Conservation (phyloP, 1,139 yeast genomes). For the Scheffersomyces titani region DNA sequence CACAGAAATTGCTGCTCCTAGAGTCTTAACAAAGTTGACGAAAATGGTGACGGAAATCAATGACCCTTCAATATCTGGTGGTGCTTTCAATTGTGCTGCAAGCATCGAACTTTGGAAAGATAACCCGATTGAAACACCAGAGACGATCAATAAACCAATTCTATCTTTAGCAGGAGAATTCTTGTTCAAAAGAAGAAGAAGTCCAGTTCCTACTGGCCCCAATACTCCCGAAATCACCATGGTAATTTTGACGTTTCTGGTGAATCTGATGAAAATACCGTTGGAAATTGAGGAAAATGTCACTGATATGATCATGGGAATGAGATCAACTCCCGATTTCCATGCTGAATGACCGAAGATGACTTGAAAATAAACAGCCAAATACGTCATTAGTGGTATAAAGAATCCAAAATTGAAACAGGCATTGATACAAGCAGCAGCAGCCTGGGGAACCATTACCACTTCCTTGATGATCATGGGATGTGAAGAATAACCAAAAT, state of each 20-base stretch:
- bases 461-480: conserved; percentile 52
- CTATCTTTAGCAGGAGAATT: conserved; percentile 35
- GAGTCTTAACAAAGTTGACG: conserved; percentile 45
- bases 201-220: conserved; percentile 55
- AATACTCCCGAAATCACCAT: conserved; percentile 44
- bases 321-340: conserved; percentile 57
- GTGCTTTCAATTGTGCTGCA: conserved; percentile 57
- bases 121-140: conserved; percentile 58
- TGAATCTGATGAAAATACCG: conserved; percentile 48
- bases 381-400: conserved; percentile 43
- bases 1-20: conserved; percentile 52
- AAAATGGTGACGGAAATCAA: conserved; percentile 52
- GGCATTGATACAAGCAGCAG: conserved; percentile 39
- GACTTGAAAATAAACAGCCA: conserved; percentile 60
- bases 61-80: conserved; percentile 49
- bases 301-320: conserved; percentile 56
- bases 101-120: conserved; percentile 54
- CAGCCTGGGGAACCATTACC: conserved; percentile 33
- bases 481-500: conserved; percentile 42
- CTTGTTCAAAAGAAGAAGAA: conserved; percentile 41
- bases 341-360: conserved; percentile 49
- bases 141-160: conserved; percentile 55
- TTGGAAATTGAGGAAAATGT: conserved; percentile 46
- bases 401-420: conserved; percentile 45
- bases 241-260: conserved; percentile 51